phyloP scores from a whole-genome alignment of 169 alveolate species.

The Eimeria brunetti region DNA sequence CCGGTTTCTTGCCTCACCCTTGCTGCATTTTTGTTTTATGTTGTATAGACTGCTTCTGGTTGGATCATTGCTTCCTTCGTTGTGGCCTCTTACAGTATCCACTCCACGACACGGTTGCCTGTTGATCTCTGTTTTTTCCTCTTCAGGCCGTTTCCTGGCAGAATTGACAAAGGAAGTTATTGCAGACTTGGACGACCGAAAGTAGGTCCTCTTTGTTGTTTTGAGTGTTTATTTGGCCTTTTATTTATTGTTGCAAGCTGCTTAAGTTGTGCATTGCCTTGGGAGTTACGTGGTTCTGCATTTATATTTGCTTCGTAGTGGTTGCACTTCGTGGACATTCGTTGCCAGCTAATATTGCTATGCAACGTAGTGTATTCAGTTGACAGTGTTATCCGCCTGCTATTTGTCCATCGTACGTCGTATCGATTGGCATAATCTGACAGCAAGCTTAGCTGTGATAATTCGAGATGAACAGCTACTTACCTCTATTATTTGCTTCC shows the following conservation, averaged over 20 bases:
- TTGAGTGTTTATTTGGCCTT: background rate
- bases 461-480: background rate
- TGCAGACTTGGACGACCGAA: slow-evolving; percentile 88
- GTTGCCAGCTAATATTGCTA: background rate
- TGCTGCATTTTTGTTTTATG: background rate
- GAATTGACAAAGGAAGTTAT: slow-evolving; percentile 93
- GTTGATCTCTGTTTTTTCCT: background rate
- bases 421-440: background rate
- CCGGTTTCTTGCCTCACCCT: background rate
- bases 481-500: background rate
- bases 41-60: background rate
- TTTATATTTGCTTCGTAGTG: background rate
- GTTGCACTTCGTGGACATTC: background rate
- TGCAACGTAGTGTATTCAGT: background rate
- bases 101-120: background rate
- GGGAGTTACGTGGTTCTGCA: background rate
- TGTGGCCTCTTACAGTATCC: background rate
- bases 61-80: background rate
- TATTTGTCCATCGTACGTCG: background rate
- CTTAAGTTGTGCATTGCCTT: background rate
- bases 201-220: slow-evolving; percentile 40
- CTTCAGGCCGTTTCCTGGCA: slow-evolving; percentile 90
- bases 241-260: background rate
- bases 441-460: background rate
- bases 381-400: background rate